Base-by-base conservation (phyloP, 2,329 filamentous ascomycete species). In the Talaromyces sp. region DNA sequence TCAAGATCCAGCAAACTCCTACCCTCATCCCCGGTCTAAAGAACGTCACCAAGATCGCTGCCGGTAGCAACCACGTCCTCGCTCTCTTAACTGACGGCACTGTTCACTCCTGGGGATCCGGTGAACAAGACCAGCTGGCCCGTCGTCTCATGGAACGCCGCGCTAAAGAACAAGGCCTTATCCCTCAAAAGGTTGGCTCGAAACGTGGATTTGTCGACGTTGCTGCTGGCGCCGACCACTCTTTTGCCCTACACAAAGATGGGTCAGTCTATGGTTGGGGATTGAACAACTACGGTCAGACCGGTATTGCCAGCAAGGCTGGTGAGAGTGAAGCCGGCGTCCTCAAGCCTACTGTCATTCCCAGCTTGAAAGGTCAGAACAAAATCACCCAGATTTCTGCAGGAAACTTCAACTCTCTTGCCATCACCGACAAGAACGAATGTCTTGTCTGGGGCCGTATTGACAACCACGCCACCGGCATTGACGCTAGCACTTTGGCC, bases 231-330 rank as follows among this genome's bases (percentile, higher is more conserved):
- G 85, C 88, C 13, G 92, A 93, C 78, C 90, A 94, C 80, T 90
- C 87, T 71, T 93, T 95, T 71, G 89, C 88, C 58, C 84, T 91
- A 57, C 84, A 84, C 69, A 86, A 86, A 68, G 84, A 87, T 31
- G 87, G 87, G 41, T 81, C 84, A 22, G 87, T 93, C 37, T 93
- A 87, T 78, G 85, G 87, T 0, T 95, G 91, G 91, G 91, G 92
- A 31, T 82, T 92, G 22, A 95, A 95, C 83, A 92, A 90, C 78
- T 94, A 90, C 76, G 90, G 88, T 67, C 88, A 96, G 80, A 90
- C 90, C 27, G 91, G 90, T 33, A 83, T 88, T 65, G 78, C 81
- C 19, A 82, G 85, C 45, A 81, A 83, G 61, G 86, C 84, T 17
- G 88, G 87, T 33, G 84, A 87, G 65, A 86, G 89, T 62, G 86